Percentiles rank a stretch among this genome's conserved stretches.
Evolutionary conservation across 768 basidiomycete species (phyloP).

Genomic region (Tylopilus balloui): DNA sequence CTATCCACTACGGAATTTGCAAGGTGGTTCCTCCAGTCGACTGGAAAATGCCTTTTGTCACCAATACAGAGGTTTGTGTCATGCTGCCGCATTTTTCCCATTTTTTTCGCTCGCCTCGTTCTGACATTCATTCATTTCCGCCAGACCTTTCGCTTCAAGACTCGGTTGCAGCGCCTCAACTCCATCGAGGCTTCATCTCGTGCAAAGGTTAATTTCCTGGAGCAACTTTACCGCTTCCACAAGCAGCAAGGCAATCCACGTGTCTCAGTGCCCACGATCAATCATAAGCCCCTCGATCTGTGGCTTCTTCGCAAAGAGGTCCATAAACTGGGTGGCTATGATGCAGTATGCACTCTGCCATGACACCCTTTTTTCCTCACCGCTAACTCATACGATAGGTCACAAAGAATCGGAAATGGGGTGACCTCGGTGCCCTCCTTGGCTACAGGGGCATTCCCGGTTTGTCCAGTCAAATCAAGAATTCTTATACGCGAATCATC

Average conservation of each 20-base stretch:
- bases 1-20: conserved; percentile 81
- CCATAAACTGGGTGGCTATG: conserved; percentile 81
- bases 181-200: conserved; percentile 96
- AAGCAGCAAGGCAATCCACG: conserved; percentile 90
- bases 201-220: conserved; percentile 95
- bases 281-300: conserved; percentile 87
- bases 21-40: conserved; percentile 91
- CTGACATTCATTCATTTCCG: conserved; percentile 25
- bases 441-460: conserved; percentile 82
- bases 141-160: conserved; percentile 89
- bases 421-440: conserved; percentile 73
- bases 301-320: conserved; percentile 94
- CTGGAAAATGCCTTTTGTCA: conserved; percentile 96
- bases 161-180: conserved; percentile 89
- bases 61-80: conserved; percentile 81
- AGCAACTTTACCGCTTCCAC: conserved; percentile 95
- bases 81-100: conserved; percentile 23
- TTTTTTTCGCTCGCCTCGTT: conserved; percentile 16
- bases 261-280: conserved; percentile 91
- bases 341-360: conserved; percentile 54
- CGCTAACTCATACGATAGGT: conserved; percentile 51
- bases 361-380: conserved; percentile 16
- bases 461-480: conserved; percentile 83
- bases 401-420: conserved; percentile 82
- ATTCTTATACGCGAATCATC: conserved; percentile 86